phyloP scores from a whole-genome alignment of 305 asterid species.

The Ilex paraguariensis region DNA sequence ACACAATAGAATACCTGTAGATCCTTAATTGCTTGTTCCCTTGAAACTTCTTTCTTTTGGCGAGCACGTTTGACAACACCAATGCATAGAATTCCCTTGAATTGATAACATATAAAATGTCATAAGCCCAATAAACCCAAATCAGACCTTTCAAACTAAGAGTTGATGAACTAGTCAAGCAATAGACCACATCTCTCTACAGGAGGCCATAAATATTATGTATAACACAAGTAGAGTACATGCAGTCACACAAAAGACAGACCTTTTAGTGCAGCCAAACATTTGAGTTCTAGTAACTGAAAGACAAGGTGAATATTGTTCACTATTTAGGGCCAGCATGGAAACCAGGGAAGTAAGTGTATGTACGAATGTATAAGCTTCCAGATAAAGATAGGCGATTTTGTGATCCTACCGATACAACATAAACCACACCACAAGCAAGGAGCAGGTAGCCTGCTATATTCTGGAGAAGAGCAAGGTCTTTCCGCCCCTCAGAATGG shows the following conservation, averaged over 20 bases:
- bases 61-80: conserved; percentile 87
- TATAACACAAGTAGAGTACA: neutral
- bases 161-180: too few relatives aligned
- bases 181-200: neutral
- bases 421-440: conserved; percentile 69
- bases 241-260: neutral
- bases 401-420: conserved; percentile 54
- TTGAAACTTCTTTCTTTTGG: conserved; percentile 58
- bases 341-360: neutral
- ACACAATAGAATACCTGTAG: conserved; percentile 52
- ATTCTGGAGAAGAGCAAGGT: conserved; percentile 75
- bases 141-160: too few relatives aligned
- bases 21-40: conserved; percentile 80
- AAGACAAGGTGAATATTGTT: neutral
- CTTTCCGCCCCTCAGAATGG: conserved; percentile 42
- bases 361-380: neutral
- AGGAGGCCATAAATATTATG: neutral
- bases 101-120: neutral
- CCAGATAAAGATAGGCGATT: neutral
- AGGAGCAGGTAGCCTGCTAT: conserved; percentile 78
- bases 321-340: neutral
- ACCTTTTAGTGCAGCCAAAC: too few relatives aligned
- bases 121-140: too few relatives aligned
- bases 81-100: conserved; percentile 76
- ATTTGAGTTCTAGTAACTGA: neutral